phyloP scores from a whole-genome alignment of 371 early-diverging fungal genomes.

The Mortierella sp. region DNA sequence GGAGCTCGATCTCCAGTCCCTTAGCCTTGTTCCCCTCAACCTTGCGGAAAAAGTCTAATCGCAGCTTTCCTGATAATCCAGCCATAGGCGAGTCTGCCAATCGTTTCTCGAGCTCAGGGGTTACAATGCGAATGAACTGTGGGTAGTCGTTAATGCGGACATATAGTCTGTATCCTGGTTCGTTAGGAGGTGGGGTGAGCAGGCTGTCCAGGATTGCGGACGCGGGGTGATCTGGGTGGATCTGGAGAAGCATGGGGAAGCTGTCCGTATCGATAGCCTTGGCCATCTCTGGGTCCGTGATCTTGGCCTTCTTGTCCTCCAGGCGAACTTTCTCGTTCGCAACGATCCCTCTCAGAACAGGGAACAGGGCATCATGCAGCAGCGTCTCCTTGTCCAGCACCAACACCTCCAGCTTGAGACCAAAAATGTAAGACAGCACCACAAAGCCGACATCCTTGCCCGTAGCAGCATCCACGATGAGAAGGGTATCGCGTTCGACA shows the following conservation, averaged over 20 bases:
- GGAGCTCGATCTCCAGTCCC: conserved; percentile 5
- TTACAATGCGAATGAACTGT: conserved; percentile 1
- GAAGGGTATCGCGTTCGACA: conserved; percentile 5
- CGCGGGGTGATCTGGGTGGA: conserved; percentile 7
- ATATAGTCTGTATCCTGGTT: conserved; percentile 3
- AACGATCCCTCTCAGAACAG: too few species aligned
- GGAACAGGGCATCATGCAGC: too few species aligned
- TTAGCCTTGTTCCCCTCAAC: conserved; percentile 8
- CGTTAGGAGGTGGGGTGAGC: background rate
- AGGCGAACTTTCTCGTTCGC: too few species aligned
- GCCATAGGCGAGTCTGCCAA: background rate
- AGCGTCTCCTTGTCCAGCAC: background rate
- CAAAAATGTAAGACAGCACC: background rate
- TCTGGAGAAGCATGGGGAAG: too few species aligned
- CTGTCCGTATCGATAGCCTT: too few species aligned
- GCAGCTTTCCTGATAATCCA: conserved; percentile 2
- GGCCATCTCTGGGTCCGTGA: too few species aligned
- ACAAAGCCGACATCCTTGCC: conserved; percentile 11
- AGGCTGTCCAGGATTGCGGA: background rate
- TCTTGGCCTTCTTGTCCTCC: too few species aligned
- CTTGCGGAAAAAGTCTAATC: background rate
- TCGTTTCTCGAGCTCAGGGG: conserved; percentile 11
- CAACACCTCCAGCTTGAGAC: background rate
- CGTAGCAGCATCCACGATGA: conserved; percentile 11
- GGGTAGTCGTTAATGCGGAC: conserved; percentile 1